Evolutionary conservation across 1,284 basidiomycete genomes (phyloP).

Genomic region (Apiotrichum gracile): DNA sequence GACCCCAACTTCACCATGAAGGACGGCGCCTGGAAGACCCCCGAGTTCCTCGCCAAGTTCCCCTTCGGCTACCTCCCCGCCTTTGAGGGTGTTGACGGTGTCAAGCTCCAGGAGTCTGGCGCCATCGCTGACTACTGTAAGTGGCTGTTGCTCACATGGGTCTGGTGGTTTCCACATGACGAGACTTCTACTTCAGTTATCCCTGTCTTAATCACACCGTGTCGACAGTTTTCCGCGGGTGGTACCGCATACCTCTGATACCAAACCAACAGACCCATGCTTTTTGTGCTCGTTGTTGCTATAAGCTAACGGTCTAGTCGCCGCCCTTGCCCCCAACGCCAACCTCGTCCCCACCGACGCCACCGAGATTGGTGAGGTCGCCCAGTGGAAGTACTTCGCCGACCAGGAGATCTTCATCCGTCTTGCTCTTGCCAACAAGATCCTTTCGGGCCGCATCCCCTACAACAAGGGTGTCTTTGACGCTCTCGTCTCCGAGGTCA

Average conservation of each 20-base stretch:
- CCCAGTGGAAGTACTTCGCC: slow-evolving; percentile 62
- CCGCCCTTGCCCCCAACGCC: slow-evolving; percentile 61
- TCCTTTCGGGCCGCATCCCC: slow-evolving; percentile 49
- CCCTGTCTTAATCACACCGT: slow-evolving; percentile 58
- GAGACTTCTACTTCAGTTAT: slow-evolving; percentile 54
- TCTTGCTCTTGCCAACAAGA: slow-evolving; percentile 44
- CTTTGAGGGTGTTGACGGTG: slow-evolving; percentile 68
- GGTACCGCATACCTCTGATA: slow-evolving; percentile 49
- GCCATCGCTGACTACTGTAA: slow-evolving; percentile 85
- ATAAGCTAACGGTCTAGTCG: slow-evolving; percentile 53
- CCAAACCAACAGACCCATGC: background rate
- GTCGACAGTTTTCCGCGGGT: slow-evolving; percentile 57
- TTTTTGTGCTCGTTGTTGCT: background rate
- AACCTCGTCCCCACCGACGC: slow-evolving; percentile 57
- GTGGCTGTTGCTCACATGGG: slow-evolving; percentile 45
- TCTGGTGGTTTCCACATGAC: slow-evolving; percentile 33
- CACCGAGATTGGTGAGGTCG: slow-evolving; percentile 58
- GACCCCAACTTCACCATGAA: slow-evolving; percentile 57
- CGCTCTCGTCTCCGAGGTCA: slow-evolving; percentile 28
- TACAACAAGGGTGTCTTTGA: slow-evolving; percentile 58
- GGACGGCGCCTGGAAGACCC: slow-evolving; percentile 56
- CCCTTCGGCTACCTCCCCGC: slow-evolving; percentile 79
- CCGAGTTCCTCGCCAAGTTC: slow-evolving; percentile 72
- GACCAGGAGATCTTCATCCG: slow-evolving; percentile 54
- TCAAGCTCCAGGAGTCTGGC: slow-evolving; percentile 68